Base-by-base conservation (phyloP, 2,329 filamentous ascomycete genomes). In the Botryotinia calthae region DNA sequence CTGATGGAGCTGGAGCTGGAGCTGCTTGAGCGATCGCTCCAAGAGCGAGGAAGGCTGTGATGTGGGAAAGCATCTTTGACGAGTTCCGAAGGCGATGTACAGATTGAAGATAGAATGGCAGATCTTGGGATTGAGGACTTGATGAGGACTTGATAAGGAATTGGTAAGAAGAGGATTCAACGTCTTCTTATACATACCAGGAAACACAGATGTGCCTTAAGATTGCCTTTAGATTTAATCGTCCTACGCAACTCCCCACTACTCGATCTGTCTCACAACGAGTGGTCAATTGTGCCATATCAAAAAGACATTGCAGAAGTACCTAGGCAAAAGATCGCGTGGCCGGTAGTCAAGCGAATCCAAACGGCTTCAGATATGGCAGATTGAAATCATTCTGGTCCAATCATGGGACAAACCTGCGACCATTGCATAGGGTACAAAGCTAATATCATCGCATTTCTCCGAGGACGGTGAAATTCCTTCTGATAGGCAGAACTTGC, bases 41-140 rank as follows among this genome's bases (percentile, higher is more conserved):
- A 28, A 80, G 72, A 62, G 78, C 78, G 34, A 79, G 75, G 51
- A 80, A 40, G 25, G 76, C 72, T 67, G 78, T 48, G 8, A 75
- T 73, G 58, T 78, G 64, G 42, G 61, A 79, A 69, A 79, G 71
- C 79, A 80, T 80, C 37, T 31, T 77, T 76, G 72, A 65, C 42
- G 28, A 56, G 61, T 65, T 16, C 31, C 46, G 40, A 54, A n/a
- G 42, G 4, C 31, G 25, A 48, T 59, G 58, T 71, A 48, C 70
- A 66, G 69, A 73, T 40, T 28, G 71, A 75, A 48, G 71, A 73
- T 31, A 42, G 63, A 54, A 40, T 42, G 37, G 63, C 46, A 51
- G 31, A 74, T 67, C 54, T 59, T 68, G 74, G 44, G 61, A 44
- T 61, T 54, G 48, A 54, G 70, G 71, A n/a, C 48, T 51, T n/a